These are phyloP conservation scores for Diaporthe sp. DNA, from an alignment of 2,329 filamentous ascomycete genomes.

Conservation along the genomic window DNA sequence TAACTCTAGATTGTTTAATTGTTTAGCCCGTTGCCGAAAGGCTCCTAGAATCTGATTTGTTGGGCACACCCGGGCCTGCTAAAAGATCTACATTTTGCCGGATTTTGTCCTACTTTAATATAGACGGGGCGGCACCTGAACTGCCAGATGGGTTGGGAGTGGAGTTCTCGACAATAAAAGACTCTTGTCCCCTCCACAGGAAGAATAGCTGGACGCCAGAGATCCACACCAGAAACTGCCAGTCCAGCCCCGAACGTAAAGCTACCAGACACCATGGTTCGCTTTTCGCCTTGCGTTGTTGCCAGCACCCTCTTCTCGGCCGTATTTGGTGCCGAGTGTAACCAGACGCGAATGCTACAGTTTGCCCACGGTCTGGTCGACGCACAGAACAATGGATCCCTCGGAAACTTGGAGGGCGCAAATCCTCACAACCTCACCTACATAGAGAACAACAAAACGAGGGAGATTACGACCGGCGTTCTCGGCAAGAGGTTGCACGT, in stretches of 20 bases:
- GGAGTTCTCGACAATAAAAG: neutral
- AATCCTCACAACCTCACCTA: conserved; percentile 46
- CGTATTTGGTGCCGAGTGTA: conserved; percentile 3
- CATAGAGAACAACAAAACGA: conserved; percentile 49
- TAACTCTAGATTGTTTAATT: neutral
- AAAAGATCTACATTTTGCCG: conserved; percentile 25
- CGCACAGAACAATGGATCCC: conserved; percentile 23
- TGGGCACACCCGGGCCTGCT: neutral
- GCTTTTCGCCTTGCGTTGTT: neutral
- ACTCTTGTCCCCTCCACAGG: neutral
- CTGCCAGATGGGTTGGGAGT: neutral
- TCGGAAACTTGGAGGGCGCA: conserved; percentile 8
- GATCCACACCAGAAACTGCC: neutral
- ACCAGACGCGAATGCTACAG: conserved; percentile 22
- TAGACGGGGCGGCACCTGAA: neutral
- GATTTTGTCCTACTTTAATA: neutral
- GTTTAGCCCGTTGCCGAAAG: neutral
- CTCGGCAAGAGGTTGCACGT: conserved; percentile 46
- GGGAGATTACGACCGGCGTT: conserved; percentile 46
- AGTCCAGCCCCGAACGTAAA: neutral
- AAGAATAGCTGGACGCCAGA: neutral
- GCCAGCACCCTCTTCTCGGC: neutral
- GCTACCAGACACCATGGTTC: neutral
- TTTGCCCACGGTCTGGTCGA: conserved; percentile 28
- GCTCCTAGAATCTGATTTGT: neutral